phyloP scores from a whole-genome alignment of 176 grass and related monocot genomes.

The Lolium rigidum region DNA sequence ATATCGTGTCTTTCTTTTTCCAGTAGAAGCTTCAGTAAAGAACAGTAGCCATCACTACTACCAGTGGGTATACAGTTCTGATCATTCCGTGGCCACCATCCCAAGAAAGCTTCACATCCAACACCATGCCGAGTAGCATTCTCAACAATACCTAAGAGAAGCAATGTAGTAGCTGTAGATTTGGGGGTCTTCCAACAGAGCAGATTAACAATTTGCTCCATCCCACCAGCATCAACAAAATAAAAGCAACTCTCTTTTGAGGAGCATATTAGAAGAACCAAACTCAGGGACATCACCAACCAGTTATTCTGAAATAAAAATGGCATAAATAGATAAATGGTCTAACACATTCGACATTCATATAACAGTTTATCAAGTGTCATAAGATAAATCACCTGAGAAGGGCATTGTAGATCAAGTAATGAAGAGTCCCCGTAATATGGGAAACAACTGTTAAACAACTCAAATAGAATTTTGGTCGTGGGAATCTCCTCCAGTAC shows the following conservation, averaged over 20 bases:
- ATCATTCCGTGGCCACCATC: constrained; percentile 76
- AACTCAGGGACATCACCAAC: constrained; percentile 66
- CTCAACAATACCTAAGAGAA: constrained; percentile 82
- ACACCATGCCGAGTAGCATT: constrained; percentile 73
- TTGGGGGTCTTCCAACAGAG: constrained; percentile 58
- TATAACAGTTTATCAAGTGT: constrained; percentile 36
- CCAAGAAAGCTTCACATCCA: constrained; percentile 96
- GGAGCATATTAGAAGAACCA: constrained; percentile 86
- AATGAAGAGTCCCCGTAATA: constrained; percentile 61
- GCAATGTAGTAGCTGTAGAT: constrained; percentile 71
- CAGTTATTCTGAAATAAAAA: constrained; percentile 67
- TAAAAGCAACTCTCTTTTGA: constrained; percentile 91
- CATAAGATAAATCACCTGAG: constrained; percentile 62
- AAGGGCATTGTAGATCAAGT: constrained; percentile 53
- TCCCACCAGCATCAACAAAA: constrained; percentile 82
- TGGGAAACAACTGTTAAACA: constrained; percentile 72
- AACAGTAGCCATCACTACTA: constrained; percentile 79
- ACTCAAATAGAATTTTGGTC: constrained; percentile 54
- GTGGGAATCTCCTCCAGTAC: constrained; percentile 55
- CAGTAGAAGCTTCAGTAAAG: constrained; percentile 82
- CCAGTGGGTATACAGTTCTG: constrained; percentile 52
- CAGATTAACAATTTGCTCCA: constrained; percentile 81
- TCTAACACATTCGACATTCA: constrained; percentile 19
- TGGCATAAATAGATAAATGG: constrained; percentile 20
- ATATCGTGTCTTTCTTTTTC: constrained; percentile 92